These are phyloP conservation scores for Exophiala sp. DNA, from an alignment of 2,329 filamentous ascomycete species.

Conservation along the genomic window DNA sequence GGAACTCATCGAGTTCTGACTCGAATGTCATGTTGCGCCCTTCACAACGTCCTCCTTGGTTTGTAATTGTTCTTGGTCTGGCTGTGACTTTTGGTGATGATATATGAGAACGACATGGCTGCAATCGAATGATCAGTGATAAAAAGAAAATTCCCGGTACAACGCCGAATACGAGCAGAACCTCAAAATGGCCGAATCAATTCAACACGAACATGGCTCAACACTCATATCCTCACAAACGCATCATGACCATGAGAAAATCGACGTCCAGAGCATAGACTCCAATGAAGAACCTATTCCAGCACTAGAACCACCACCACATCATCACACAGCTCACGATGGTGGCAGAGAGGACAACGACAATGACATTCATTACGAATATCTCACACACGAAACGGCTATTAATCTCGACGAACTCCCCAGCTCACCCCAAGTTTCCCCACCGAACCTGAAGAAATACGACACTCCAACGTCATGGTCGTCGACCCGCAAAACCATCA, in stretches of 20 bases:
- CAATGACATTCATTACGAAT: conserved; percentile 50
- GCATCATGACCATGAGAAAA: conserved; percentile 1
- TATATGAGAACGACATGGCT: too few species aligned
- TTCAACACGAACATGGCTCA: not conserved
- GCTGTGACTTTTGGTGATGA: too few species aligned
- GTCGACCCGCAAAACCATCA: conserved; percentile 62
- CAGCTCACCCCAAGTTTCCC: conserved; percentile 35
- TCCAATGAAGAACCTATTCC: conserved; percentile 14
- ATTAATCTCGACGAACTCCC: conserved; percentile 47
- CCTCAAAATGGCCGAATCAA: too few species aligned
- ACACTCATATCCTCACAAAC: not conserved
- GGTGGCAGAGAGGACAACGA: conserved; percentile 6
- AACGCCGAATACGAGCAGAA: too few species aligned
- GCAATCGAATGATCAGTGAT: too few species aligned
- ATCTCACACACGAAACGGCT: conserved; percentile 60
- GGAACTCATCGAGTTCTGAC: too few species aligned
- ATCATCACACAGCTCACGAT: not conserved
- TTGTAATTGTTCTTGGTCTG: too few species aligned
- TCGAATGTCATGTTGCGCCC: too few species aligned
- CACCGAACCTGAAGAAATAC: conserved; percentile 65
- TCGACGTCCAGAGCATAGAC: conserved; percentile 12
- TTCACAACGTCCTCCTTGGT: too few species aligned
- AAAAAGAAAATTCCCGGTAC: too few species aligned
- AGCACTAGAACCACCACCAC: conserved; percentile 6
- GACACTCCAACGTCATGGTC: conserved; percentile 73